Conservation (phyloP, 768 basidiomycete species). For the Auriscalpium vulgare region DNA sequence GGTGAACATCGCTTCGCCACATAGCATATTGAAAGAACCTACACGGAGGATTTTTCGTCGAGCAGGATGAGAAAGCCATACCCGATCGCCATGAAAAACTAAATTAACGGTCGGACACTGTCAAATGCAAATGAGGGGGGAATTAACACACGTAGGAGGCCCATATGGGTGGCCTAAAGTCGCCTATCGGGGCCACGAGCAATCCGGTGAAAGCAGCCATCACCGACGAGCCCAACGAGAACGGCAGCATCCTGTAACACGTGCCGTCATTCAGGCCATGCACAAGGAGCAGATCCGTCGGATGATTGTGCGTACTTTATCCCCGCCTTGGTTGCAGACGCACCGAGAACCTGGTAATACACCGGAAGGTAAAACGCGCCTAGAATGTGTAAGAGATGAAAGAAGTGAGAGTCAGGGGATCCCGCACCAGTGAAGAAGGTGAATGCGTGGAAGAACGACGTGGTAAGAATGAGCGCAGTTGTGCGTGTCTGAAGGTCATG, state of each 20-base stretch:
- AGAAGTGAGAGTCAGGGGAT: background rate
- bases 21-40: background rate
- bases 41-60: conserved; percentile 25
- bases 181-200: conserved; percentile 19
- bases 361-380: conserved; percentile 31
- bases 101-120: conserved; percentile 1
- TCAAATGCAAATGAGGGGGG: background rate
- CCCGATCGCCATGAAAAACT: conserved; percentile 25
- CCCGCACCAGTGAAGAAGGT: conserved; percentile 26
- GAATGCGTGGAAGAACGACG: conserved; percentile 27
- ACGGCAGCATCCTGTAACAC: conserved; percentile 27
- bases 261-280: background rate
- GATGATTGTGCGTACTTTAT: conserved; percentile 18
- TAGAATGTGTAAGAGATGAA: background rate
- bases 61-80: conserved; percentile 30
- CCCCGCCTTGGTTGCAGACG: conserved; percentile 26
- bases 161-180: conserved; percentile 28
- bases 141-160: conserved; percentile 7
- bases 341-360: conserved; percentile 35
- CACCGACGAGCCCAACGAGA: conserved; percentile 20
- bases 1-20: background rate
- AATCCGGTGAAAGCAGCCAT: conserved; percentile 19
- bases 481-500: conserved; percentile 27
- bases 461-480: conserved; percentile 24
- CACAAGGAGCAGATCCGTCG: no score